phyloP scores from a whole-genome alignment of 2,329 filamentous ascomycete species.

The Paramyrothecium roridum region DNA sequence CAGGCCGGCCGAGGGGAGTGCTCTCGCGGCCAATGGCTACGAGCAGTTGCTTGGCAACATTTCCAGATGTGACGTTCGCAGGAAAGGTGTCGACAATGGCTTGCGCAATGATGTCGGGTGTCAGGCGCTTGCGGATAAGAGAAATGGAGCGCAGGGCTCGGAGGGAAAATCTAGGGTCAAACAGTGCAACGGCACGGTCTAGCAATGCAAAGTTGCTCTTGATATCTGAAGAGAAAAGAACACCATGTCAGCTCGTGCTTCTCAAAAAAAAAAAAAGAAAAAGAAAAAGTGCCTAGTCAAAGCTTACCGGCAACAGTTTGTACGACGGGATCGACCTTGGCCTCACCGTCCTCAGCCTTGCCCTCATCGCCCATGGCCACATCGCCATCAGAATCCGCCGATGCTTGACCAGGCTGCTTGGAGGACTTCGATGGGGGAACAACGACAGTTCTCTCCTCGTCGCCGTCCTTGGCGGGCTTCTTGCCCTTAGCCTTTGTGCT shows the following conservation, averaged over 20 bases:
- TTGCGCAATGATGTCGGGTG: slow-evolving; percentile 75
- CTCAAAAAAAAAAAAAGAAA: slow-evolving; percentile 4
- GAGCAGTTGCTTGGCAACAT: slow-evolving; percentile 67
- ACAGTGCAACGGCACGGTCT: slow-evolving; percentile 86
- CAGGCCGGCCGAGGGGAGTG: slow-evolving; percentile 57
- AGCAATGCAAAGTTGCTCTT: slow-evolving; percentile 90
- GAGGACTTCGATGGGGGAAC: slow-evolving; percentile 69
- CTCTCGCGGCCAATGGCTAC: slow-evolving; percentile 65
- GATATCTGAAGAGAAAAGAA: slow-evolving; percentile 66
- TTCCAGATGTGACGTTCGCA: slow-evolving; percentile 55
- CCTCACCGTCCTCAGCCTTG: slow-evolving; percentile 48
- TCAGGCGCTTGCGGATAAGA: slow-evolving; percentile 87
- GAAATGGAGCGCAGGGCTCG: slow-evolving; percentile 93
- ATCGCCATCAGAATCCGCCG: slow-evolving; percentile 66
- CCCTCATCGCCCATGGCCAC: slow-evolving; percentile 66
- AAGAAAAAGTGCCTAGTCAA: background rate
- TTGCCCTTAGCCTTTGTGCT: slow-evolving; percentile 63
- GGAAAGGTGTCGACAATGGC: slow-evolving; percentile 80
- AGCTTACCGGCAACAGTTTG: slow-evolving; percentile 59
- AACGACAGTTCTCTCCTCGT: slow-evolving; percentile 79
- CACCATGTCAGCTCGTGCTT: slow-evolving; percentile 2
- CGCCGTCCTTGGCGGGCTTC: slow-evolving; percentile 62
- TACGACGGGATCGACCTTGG: slow-evolving; percentile 57
- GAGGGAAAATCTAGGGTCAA: slow-evolving; percentile 93
- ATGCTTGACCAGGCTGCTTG: slow-evolving; percentile 41